Evolutionary conservation across 1,284 basidiomycete genomes (phyloP), one percentile per base, ranked within the genome.

Genomic region (Kalmanozyma brasiliensis): DNA sequence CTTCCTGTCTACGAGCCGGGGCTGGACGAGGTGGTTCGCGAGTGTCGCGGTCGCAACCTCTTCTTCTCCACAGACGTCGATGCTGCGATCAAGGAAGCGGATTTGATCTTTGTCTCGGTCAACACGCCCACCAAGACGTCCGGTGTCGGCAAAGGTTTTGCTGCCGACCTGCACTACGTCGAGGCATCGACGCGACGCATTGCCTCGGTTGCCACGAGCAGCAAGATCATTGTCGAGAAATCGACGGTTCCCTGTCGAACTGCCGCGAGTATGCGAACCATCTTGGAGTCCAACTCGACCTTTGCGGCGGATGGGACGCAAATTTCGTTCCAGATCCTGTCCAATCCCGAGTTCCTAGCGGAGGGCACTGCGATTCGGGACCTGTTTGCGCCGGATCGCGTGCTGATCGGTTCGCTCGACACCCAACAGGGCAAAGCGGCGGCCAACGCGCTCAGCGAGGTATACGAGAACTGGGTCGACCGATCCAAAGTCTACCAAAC

Each of bases 161-260:
- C 95, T 63, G 95, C 95, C 68, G 95, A 98, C 85, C 88, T 98
- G 44, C 68, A 71, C 48, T 73, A 77, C 43, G 74, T 73, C 73
- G 95, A 98, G 82, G 88, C 91, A 24, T 95, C 94, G 37, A 98
- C 96, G 35, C 92, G 95, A 71, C 91, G 91, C 73, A 98, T 98
- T 75, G 95, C 96, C 38, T 88, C 88, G 49, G 90, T 98, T 56
- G 91, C 96, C 33, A 91, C 86, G 33, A 89, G 91, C 8, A 91
- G 89, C 83, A 98, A 98, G 87, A 98, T 99, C 79, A 95, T 99
- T 69, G 94, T 99, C 56, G 96, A 99, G 83, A 99, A 99, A 85
- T 98, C 95, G 17, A 99, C 95, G 3, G 95, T 99, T 24, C 95
- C 95, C 33, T 98, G 94, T 85, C 89, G 95, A 70, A 99, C 95